Evolutionary conservation across 1,139 yeast species (phyloP), one percentile per base, ranked within the genome.

Genomic region (Debaryomyces udenii): DNA sequence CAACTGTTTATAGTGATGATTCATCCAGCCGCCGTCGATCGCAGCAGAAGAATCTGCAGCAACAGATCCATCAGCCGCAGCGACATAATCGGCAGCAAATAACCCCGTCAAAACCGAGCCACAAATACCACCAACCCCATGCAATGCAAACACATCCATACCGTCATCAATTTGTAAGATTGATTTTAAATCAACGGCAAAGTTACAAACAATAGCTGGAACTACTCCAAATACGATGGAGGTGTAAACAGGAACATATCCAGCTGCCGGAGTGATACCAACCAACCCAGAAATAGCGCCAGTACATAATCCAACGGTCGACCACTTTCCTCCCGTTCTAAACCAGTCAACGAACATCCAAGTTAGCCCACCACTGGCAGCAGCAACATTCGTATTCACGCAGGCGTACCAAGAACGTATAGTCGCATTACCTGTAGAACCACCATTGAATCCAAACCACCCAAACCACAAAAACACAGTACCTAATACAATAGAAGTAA

Each of bases 401-500:
- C 87, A 80, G 23, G 96, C 96, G 71, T 90, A 89, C 86, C 89
- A 88, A 42, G 96, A 90, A 69, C 97, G 85, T 62, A 91, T 82
- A 46, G 91, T 66, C 31, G 96, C 86, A 62, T 87, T 86, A 64
- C 96, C 96, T 41, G 96, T 87, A 37, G 96, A 88, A 55, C 98
- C 97, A 65, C 96, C 96, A 74, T 93, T 91, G 80, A 91, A 91
- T 39, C 97, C 97, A 58, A 87, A 89, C 98, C 99, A 91, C 34
- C 98, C 98, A 57, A 91, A 89, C 96, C 97, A 91, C 56, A 91
- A 79, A 72, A 93, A 87, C 3, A 88, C 83, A 16, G 97, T 90
- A 42, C 98, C 99, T 47, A 91, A 70, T n/a, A 90, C 96, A 46
- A 89, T 88, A 38, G 90, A 81, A 9, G 94, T 78, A 36, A 89